phyloP scores from a whole-genome alignment of 352 stramenopile species.

The Discostella stelligera region DNA sequence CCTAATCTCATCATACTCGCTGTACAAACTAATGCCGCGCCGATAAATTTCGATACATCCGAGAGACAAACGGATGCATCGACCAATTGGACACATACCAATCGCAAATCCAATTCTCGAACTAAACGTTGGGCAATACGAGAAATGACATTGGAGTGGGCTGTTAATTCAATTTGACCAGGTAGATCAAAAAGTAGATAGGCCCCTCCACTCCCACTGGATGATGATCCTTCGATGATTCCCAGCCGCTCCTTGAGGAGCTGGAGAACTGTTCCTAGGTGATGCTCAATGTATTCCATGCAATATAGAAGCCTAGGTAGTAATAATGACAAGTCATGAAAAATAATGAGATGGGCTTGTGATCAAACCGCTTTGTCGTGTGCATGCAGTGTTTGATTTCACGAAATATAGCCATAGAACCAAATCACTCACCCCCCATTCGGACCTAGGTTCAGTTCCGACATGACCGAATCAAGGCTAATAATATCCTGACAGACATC shows the following conservation, averaged over 20 bases:
- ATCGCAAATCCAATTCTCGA: slow-evolving; percentile 72
- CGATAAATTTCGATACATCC: slow-evolving; percentile 98
- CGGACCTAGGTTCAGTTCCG: slow-evolving; percentile 94
- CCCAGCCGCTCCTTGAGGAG: slow-evolving; percentile 90
- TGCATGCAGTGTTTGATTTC: neutral
- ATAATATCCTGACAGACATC: slow-evolving; percentile 88
- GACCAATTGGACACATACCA: slow-evolving; percentile 85
- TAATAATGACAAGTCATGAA: neutral
- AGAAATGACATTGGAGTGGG: slow-evolving; percentile 77
- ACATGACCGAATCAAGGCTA: slow-evolving; percentile 95
- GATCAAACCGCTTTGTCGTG: neutral
- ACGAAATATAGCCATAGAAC: neutral
- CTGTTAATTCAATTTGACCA: slow-evolving; percentile 88
- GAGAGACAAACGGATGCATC: slow-evolving; percentile 82
- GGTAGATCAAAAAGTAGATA: slow-evolving; percentile 99
- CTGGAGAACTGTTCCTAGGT: slow-evolving; percentile 90
- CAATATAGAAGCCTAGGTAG: slow-evolving; percentile 91
- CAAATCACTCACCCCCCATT: slow-evolving; percentile 87
- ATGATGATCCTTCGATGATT: slow-evolving; percentile 9
- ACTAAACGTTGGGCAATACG: slow-evolving; percentile 71
- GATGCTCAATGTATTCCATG: slow-evolving; percentile 91
- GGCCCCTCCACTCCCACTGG: slow-evolving; percentile 8
- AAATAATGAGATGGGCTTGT: neutral
- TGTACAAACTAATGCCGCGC: slow-evolving; percentile 92
- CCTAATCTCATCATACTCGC: slow-evolving; percentile 96